Percentiles rank a stretch among this genome's conserved stretches.
Conservation (phyloP, 2,329 filamentous ascomycete genomes). For the Cladobotryum mycophilum region DNA sequence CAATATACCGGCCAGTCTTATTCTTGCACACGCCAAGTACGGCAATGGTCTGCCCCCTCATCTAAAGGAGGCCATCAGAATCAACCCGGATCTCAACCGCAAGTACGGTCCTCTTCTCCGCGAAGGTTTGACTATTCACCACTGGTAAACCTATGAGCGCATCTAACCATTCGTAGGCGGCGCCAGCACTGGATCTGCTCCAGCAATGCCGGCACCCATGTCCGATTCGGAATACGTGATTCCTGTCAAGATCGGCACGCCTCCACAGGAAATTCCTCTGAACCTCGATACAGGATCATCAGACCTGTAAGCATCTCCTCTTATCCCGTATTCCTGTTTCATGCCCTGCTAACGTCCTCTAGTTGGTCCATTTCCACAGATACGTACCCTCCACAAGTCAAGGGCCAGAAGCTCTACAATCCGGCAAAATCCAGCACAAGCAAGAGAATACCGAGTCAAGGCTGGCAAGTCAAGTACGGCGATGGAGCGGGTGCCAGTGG, state of each 20-base stretch:
- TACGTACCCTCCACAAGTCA: conserved; percentile 39
- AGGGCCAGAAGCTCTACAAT: conserved; percentile 52
- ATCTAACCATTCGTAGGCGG: conserved; percentile 9
- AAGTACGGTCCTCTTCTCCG: conserved; percentile 16
- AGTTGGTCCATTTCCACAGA: conserved; percentile 64
- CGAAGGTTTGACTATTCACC: conserved; percentile 1
- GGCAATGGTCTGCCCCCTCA: conserved; percentile 23
- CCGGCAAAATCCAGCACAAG: conserved; percentile 37
- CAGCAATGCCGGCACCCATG: conserved; percentile 24
- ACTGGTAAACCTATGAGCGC: no score
- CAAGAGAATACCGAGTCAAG: conserved; percentile 33
- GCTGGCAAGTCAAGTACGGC: conserved; percentile 58
- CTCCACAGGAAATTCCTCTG: conserved; percentile 51
- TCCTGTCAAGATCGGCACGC: conserved; percentile 56
- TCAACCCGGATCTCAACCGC: conserved; percentile 17
- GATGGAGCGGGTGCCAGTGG: conserved; percentile 59
- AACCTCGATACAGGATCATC: conserved; percentile 62
- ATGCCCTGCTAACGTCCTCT: conserved; percentile 18
- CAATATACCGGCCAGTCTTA: conserved; percentile 24
- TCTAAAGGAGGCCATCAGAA: conserved; percentile 20
- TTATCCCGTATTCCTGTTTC: not conserved
- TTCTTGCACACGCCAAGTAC: conserved; percentile 33
- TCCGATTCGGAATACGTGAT: conserved; percentile 53
- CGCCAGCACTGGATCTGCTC: conserved; percentile 18
- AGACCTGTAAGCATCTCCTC: conserved; percentile 34